A percentile compares a stretch with the other conserved stretches of the same genome.
These are phyloP conservation scores for Penicillium verrucosum DNA, from an alignment of 2,329 filamentous ascomycete species.

Conservation along the genomic window DNA sequence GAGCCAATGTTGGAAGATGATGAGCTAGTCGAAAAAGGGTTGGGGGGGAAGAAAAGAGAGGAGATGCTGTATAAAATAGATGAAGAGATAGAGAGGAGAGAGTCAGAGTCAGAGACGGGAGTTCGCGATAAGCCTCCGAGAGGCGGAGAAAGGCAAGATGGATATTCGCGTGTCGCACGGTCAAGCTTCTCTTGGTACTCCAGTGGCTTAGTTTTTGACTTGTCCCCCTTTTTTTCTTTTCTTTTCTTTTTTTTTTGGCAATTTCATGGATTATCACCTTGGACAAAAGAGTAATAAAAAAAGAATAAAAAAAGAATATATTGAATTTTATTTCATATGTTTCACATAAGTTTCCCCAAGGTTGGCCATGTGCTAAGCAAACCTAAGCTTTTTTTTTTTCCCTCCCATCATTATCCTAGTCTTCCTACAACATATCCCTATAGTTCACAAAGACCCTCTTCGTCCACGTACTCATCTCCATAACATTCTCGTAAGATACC, in stretches of 20 bases:
- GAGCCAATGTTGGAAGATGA: constrained; percentile 32
- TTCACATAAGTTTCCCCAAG: not conserved
- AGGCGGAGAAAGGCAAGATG: constrained; percentile 24
- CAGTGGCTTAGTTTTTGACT: constrained; percentile 11
- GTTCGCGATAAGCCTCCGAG: constrained; percentile 26
- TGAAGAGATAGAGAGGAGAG: not conserved
- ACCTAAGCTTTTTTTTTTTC: constrained; percentile 3
- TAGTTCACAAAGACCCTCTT: constrained; percentile 48
- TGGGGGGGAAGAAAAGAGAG: too few relatives aligned
- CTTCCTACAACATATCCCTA: not conserved
- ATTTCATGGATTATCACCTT: constrained; percentile 13
- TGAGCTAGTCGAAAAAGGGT: constrained; percentile 45
- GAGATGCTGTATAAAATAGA: constrained; percentile 35
- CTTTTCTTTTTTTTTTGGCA: constrained; percentile 9
- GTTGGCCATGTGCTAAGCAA: constrained; percentile 10
- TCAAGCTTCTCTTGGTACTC: constrained; percentile 36
- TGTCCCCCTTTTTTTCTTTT: not conserved
- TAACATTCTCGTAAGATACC: constrained; percentile 48
- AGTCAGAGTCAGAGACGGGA: constrained; percentile 8
- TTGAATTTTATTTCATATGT: constrained; percentile 1
- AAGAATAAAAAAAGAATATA: too few relatives aligned
- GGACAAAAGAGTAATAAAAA: too few relatives aligned
- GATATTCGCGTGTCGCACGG: constrained; percentile 26
- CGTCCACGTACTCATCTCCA: constrained; percentile 55
- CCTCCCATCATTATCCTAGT: not conserved